phyloP scores from a whole-genome alignment of 805 yeast genomes.

The Starmerella vaccinii region DNA sequence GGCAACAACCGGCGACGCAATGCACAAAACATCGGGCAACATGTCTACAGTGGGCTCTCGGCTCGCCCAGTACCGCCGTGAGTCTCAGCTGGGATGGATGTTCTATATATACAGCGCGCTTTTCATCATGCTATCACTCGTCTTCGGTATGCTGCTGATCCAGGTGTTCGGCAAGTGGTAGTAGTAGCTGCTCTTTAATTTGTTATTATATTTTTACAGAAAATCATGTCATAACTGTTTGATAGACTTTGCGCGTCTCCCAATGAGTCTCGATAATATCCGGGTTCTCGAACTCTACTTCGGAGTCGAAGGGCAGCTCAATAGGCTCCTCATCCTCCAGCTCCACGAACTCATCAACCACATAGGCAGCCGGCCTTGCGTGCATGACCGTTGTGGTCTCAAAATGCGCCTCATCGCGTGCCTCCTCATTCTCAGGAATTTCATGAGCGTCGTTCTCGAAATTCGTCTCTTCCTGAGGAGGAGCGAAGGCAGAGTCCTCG shows the following conservation, averaged over 20 bases:
- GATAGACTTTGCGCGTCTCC: constrained; percentile 10
- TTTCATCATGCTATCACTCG: constrained; percentile 30
- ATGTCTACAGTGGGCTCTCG: constrained; percentile 32
- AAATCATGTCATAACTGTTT: neutral
- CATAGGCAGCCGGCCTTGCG: neutral
- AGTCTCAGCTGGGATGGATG: constrained; percentile 34
- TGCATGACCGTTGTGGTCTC: too few species aligned
- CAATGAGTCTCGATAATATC: constrained; percentile 10
- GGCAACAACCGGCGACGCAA: constrained; percentile 29
- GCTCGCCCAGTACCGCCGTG: constrained; percentile 29
- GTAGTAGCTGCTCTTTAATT: neutral
- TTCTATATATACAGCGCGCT: constrained; percentile 33
- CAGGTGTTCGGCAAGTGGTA: constrained; percentile 34
- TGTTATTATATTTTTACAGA: neutral
- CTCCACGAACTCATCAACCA: neutral
- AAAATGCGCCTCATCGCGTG: too few species aligned
- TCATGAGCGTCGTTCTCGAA: too few species aligned
- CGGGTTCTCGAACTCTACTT: neutral
- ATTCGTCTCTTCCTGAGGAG: too few species aligned
- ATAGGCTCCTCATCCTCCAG: neutral
- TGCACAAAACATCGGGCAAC: constrained; percentile 29
- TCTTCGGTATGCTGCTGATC: constrained; percentile 31
- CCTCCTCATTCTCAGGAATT: neutral
- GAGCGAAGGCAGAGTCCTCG: too few species aligned
- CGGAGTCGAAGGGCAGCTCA: neutral